Conservation (phyloP, 164 flowering plant genomes). For the Vitis rotundifolia region DNA sequence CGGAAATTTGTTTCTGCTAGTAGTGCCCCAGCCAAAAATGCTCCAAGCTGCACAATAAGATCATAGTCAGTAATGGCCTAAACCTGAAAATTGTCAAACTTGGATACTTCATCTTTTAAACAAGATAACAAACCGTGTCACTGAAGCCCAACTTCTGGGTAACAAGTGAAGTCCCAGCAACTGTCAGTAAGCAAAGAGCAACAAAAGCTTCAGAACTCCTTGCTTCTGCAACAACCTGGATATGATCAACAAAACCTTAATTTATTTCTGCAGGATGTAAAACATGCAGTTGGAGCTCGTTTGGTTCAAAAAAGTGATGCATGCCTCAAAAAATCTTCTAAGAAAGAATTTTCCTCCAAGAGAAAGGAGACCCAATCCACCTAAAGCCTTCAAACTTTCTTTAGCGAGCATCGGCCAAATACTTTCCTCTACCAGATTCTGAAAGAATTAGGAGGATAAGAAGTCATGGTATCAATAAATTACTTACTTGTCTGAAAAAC, state of each 20-base stretch:
- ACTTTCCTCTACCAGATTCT: conserved; percentile 77
- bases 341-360: conserved; percentile 88
- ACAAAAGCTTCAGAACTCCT: conserved; percentile 98
- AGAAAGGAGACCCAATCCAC: conserved; percentile 90
- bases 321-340: conserved; percentile 91
- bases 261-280: conserved; percentile 9
- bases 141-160: conserved; percentile 95
- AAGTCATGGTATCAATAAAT: not conserved
- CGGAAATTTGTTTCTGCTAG: conserved; percentile 97
- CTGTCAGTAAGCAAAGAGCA: conserved; percentile 90
- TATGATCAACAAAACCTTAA: conserved; percentile 1
- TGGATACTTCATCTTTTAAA: not conserved
- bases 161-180: conserved; percentile 93
- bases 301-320: conserved; percentile 5
- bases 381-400: conserved; percentile 93
- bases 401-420: conserved; percentile 87
- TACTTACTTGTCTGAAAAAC: not conserved
- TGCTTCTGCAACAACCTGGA: conserved; percentile 95
- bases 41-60: conserved; percentile 79
- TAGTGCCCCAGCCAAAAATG: conserved; percentile 95
- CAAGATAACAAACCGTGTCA: conserved; percentile 73
- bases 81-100: not conserved
- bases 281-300: not conserved
- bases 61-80: conserved; percentile 6
- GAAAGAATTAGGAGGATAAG: conserved; percentile 14